Percentiles rank a stretch among this genome's conserved stretches.
These are phyloP conservation scores for Monosporozyma unispora DNA, from an alignment of 805 yeast genomes.

Conservation along the genomic window DNA sequence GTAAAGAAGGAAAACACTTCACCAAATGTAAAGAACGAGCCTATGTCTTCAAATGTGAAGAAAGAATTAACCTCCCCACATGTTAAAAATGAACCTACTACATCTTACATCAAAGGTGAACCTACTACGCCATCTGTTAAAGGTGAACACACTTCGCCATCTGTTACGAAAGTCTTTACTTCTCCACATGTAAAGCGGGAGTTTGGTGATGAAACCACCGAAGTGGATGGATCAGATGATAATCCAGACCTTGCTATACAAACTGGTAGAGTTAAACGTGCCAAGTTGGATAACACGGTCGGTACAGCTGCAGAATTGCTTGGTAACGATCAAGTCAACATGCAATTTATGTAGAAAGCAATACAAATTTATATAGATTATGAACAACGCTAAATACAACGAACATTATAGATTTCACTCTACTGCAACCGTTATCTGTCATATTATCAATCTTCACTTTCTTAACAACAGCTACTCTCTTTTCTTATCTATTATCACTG, in stretches of 20 bases:
- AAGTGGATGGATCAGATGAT: not conserved
- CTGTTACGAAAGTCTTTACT: not conserved
- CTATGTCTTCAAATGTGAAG: too few relatives aligned
- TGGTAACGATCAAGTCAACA: not conserved
- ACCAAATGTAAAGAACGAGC: not conserved
- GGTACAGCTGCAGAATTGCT: not conserved
- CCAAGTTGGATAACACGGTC: conserved; percentile 19
- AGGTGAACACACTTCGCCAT: not conserved
- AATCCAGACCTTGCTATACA: conserved; percentile 7
- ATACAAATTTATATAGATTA: not conserved
- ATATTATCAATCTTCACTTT: too few relatives aligned
- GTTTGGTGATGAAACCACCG: not conserved
- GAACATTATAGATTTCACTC: not conserved
- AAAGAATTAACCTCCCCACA: too few relatives aligned
- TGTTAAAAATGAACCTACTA: too few relatives aligned
- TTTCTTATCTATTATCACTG: too few relatives aligned
- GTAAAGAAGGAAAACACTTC: not conserved
- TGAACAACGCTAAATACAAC: not conserved
- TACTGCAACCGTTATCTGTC: not conserved
- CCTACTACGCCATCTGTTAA: too few relatives aligned
- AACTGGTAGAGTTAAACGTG: conserved; percentile 24
- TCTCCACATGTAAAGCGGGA: not conserved
- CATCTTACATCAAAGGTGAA: too few relatives aligned
- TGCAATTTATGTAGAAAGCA: conserved; percentile 2
- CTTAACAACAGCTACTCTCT: not conserved